Evolutionary conservation across 139 green algal genomes (phyloP).

Genomic region (Coelastrella sp.): DNA sequence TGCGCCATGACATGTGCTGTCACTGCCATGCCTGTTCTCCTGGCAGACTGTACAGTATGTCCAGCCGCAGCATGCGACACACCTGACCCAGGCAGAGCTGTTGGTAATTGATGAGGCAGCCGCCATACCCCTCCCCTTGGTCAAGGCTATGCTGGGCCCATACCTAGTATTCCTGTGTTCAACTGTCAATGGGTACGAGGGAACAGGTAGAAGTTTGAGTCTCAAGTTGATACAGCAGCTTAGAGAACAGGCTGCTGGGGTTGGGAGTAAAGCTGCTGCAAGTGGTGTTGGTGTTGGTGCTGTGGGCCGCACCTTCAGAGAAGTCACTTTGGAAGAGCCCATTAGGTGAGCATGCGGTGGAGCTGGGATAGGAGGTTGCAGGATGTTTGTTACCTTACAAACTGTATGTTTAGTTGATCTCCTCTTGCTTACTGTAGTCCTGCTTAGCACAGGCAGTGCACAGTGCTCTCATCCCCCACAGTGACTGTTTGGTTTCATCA

Average conservation of each 20-base stretch:
- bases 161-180: constrained; percentile 99
- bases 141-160: constrained; percentile 94
- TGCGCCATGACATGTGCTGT: background rate
- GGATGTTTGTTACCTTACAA: too few species aligned
- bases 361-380: background rate
- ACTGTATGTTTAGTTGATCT: too few species aligned
- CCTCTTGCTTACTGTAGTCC: too few species aligned
- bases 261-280: constrained; percentile 54
- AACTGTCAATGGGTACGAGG: constrained; percentile 93
- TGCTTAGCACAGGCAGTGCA: too few species aligned
- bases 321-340: constrained; percentile 92
- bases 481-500: too few species aligned
- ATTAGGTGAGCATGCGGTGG: too few species aligned
- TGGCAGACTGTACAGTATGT: constrained; percentile 97
- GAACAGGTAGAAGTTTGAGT: constrained; percentile 93
- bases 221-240: constrained; percentile 98
- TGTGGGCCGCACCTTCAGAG: constrained; percentile 84
- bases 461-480: too few species aligned
- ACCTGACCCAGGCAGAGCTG: constrained; percentile 94
- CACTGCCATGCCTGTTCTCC: background rate
- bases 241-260: constrained; percentile 76
- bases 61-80: constrained; percentile 90
- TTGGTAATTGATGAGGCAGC: constrained; percentile 98
- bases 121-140: constrained; percentile 95
- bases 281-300: constrained; percentile 49